phyloP scores from a whole-genome alignment of 352 stramenopile genomes.

The Phytophthora cajani region DNA sequence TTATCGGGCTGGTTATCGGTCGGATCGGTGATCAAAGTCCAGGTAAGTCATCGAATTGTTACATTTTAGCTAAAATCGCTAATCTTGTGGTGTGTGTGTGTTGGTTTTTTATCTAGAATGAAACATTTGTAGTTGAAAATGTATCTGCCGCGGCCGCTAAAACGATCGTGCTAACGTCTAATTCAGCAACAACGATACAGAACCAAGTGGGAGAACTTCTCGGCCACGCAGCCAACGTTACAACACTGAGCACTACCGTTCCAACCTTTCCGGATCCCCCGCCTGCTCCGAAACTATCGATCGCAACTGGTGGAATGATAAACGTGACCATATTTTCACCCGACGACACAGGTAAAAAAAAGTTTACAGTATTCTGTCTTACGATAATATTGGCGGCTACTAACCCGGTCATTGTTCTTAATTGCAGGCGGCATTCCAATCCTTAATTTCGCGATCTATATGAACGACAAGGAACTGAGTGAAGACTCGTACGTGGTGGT shows the following conservation, averaged over 20 bases:
- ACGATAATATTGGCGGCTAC: not conserved
- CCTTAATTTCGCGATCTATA: conserved; percentile 46
- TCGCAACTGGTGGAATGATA: conserved; percentile 55
- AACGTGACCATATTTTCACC: conserved; percentile 37
- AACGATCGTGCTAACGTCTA: conserved; percentile 38
- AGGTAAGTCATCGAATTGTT: conserved; percentile 24
- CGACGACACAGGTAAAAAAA: conserved; percentile 45
- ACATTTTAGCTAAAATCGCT: not conserved
- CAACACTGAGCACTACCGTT: conserved; percentile 40
- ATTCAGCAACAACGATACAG: conserved; percentile 35
- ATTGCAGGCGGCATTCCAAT: conserved; percentile 54
- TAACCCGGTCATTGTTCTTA: conserved; percentile 2
- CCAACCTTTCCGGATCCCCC: conserved; percentile 43
- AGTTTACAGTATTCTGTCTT: not conserved
- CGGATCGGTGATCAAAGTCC: conserved; percentile 46
- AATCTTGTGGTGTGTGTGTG: not conserved
- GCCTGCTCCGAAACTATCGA: conserved; percentile 35
- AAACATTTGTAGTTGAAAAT: conserved; percentile 48
- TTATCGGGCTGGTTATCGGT: conserved; percentile 34
- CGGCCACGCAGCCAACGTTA: conserved; percentile 39
- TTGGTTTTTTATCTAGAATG: conserved; percentile 8
- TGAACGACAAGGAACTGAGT: conserved; percentile 40
- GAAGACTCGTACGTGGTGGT: conserved; percentile 21
- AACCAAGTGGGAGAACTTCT: conserved; percentile 34
- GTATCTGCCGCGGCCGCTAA: conserved; percentile 40